Base-by-base conservation (phyloP, 169 alveolate genomes). In the Plasmodium malariae region DNA sequence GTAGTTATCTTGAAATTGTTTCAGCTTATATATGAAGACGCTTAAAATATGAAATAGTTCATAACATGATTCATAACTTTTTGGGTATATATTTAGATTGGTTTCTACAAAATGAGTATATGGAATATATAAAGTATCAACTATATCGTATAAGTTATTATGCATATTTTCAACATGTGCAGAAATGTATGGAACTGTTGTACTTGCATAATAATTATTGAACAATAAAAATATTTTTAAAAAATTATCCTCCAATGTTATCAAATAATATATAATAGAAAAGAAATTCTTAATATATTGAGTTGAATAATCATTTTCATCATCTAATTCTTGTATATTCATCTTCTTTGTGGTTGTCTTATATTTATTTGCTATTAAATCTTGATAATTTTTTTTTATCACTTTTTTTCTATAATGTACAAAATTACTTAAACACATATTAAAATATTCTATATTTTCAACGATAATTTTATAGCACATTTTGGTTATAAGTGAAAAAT, bases 391-490 rank as follows among this genome's bases (percentile, higher is more conserved):
- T 51, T 59, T 83, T 36, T 37, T 68, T 24, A 83, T 21, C 12
- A 67, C 48, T 57, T 83, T 83, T 26, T 67, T 68, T 83, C 85
- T 34, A 49, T 67, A 55, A 32, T 83, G 71, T 12, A 83, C n/a
- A 83, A 83, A 68, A 68, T 68, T 83, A n/a, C 49, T 68, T 40
- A 83, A 24, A 68, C 91, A 60, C 3, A 67, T 67, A 70, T 83
- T 83, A 59, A 83, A 83, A 45, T 83, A 83, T 68, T 83, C 91
- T 59, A 69, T 69, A 36, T 55, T 83, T 83, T 83, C 86, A 30
- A 49, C 51, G 68, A 83, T 83, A 83, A 68, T 32, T 83, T 65
- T 83, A 67, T 83, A 83, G 30, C 86, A 83, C 63, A 83, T 67
- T 83, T 83, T 83, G 30, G 91, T 83, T 60, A 67, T 26, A 11